Evolutionary conservation across 257 asterid genomes (phyloP).

Genomic region (Mentha longifolia): DNA sequence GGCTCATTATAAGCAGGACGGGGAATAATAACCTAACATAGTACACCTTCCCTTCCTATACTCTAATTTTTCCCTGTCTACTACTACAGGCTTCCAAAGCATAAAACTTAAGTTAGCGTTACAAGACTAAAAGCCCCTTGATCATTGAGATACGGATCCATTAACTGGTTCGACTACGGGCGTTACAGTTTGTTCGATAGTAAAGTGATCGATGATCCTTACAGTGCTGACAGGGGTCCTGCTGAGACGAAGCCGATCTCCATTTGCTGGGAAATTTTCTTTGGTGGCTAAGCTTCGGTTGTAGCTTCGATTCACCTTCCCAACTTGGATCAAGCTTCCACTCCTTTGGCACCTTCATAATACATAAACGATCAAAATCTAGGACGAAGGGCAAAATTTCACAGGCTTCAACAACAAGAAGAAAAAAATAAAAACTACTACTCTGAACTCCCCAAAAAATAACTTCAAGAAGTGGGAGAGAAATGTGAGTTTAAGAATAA

Average conservation of each 20-base stretch:
- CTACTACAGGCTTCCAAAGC: slow-evolving; percentile 16
- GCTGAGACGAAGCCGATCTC: slow-evolving; percentile 67
- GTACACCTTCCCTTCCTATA: no score
- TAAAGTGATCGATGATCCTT: slow-evolving; percentile 78
- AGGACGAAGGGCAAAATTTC: no score
- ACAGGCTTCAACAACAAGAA: neutral
- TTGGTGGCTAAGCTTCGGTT: slow-evolving; percentile 55
- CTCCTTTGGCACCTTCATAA: slow-evolving; percentile 83
- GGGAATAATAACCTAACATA: no score
- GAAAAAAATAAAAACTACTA: no score
- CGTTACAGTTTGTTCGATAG: slow-evolving; percentile 54
- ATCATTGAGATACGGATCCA: slow-evolving; percentile 62
- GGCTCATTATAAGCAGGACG: no score
- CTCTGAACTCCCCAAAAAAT: no score
- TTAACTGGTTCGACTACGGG: slow-evolving; percentile 43
- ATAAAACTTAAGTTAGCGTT: slow-evolving; percentile 30
- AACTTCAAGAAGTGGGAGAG: no score
- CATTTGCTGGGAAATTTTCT: slow-evolving; percentile 91
- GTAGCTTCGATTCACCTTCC: slow-evolving; percentile 73
- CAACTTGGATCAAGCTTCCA: slow-evolving; percentile 95
- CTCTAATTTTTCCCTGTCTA: neutral
- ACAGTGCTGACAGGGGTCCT: slow-evolving; percentile 80
- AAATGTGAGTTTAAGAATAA: neutral
- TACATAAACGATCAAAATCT: neutral
- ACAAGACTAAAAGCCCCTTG: slow-evolving; percentile 15